These are phyloP conservation scores for Imleria badia DNA, from an alignment of 768 basidiomycete species.

Conservation along the genomic window DNA sequence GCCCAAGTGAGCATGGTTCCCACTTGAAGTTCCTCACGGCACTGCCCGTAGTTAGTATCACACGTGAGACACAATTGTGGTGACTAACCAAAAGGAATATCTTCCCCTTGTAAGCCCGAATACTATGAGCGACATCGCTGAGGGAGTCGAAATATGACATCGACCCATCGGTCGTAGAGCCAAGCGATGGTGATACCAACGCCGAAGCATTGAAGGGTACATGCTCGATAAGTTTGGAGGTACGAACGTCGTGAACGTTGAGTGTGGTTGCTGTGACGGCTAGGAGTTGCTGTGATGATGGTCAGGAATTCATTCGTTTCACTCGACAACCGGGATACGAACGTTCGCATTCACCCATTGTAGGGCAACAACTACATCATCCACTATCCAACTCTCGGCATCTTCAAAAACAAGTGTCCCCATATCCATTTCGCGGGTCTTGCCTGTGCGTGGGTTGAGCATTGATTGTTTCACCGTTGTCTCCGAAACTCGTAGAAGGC, in stretches of 20 bases:
- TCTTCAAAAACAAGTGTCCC: slow-evolving; percentile 67
- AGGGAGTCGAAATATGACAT: slow-evolving; percentile 49
- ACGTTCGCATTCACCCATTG: slow-evolving; percentile 91
- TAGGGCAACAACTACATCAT: slow-evolving; percentile 64
- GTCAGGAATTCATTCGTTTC: background rate
- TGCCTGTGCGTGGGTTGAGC: slow-evolving; percentile 58
- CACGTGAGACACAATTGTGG: background rate
- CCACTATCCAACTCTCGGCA: slow-evolving; percentile 56
- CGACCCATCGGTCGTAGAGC: slow-evolving; percentile 45
- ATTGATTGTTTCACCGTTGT: slow-evolving; percentile 49
- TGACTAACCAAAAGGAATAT: slow-evolving; percentile 80
- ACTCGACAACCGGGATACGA: slow-evolving; percentile 42
- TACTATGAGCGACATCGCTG: slow-evolving; percentile 61
- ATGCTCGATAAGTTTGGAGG: slow-evolving; percentile 59
- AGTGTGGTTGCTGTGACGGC: slow-evolving; percentile 56
- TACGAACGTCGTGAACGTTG: slow-evolving; percentile 67
- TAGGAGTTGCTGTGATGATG: slow-evolving; percentile 59
- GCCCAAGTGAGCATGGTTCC: slow-evolving; percentile 94
- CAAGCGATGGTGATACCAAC: slow-evolving; percentile 54
- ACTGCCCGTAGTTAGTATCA: slow-evolving; percentile 40
- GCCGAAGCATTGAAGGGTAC: slow-evolving; percentile 55
- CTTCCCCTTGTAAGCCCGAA: slow-evolving; percentile 85
- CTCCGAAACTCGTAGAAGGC: slow-evolving; percentile 67
- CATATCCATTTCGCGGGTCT: slow-evolving; percentile 55
- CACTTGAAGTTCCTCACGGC: slow-evolving; percentile 64